phyloP scores from a whole-genome alignment of 305 asterid species.

The Rubia tinctorum region DNA sequence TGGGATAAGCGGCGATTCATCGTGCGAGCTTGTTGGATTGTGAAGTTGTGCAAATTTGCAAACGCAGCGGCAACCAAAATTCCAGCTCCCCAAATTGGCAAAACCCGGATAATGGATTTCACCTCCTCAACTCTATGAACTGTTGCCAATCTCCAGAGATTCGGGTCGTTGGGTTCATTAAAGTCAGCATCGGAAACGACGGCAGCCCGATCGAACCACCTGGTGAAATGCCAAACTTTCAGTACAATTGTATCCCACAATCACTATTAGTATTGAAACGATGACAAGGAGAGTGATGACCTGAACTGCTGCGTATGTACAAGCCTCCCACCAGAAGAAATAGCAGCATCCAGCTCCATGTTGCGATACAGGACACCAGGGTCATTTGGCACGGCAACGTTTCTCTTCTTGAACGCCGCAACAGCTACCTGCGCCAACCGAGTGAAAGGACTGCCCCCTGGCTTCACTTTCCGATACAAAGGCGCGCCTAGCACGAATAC shows the following conservation, averaged over 20 bases:
- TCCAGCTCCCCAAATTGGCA: conserved; percentile 77
- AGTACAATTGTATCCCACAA: too few relatives aligned
- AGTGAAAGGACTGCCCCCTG: conserved; percentile 30
- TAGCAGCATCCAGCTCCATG: not conserved
- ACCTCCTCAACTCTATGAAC: conserved; percentile 82
- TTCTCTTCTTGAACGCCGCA: not conserved
- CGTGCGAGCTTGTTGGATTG: conserved; percentile 63
- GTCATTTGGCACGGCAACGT: not conserved
- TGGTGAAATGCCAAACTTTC: conserved; percentile 8
- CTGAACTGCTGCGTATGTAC: not conserved
- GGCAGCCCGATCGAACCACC: conserved; percentile 76
- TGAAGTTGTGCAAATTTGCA: conserved; percentile 55
- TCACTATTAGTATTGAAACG: too few relatives aligned
- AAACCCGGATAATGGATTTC: conserved; percentile 49
- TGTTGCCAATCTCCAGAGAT: conserved; percentile 66
- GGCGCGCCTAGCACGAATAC: conserved; percentile 52
- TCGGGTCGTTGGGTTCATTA: conserved; percentile 31
- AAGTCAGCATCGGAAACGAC: conserved; percentile 32
- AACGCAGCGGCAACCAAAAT: conserved; percentile 51
- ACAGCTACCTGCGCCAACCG: not conserved
- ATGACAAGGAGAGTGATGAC: not conserved
- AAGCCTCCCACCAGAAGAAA: not conserved
- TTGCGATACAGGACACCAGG: not conserved
- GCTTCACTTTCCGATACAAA: conserved; percentile 54
- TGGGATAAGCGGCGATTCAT: conserved; percentile 61